These are phyloP conservation scores for Rhytidiadelphus loreus DNA, from an alignment of 225 moss, liverwort and hornwort genomes.

Conservation along the genomic window DNA sequence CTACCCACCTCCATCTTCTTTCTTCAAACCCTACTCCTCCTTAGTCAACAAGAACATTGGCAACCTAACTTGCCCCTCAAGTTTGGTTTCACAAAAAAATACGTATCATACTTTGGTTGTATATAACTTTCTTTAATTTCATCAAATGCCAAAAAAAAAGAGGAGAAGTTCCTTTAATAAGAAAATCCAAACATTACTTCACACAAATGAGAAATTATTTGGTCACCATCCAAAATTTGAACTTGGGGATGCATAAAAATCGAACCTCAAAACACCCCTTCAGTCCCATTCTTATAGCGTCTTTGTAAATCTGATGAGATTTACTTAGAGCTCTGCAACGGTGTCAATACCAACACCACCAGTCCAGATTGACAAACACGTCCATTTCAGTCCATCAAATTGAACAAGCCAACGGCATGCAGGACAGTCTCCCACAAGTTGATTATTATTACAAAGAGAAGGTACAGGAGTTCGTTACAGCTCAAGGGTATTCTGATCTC, in stretches of 20 bases:
- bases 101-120: rapidly evolving
- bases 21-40: too few species aligned
- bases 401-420: background rate
- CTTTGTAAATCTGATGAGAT: background rate
- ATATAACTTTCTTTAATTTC: background rate
- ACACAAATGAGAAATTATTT: background rate
- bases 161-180: background rate
- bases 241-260: background rate
- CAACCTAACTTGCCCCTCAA: rapidly evolving
- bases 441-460: background rate
- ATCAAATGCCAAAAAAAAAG: rapidly evolving
- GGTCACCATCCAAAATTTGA: background rate
- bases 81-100: background rate
- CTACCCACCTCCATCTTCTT: too few species aligned
- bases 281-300: background rate
- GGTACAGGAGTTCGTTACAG: background rate
- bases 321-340: background rate
- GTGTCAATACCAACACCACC: background rate
- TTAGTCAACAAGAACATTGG: background rate
- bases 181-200: background rate
- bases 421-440: background rate
- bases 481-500: background rate
- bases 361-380: background rate
- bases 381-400: background rate
- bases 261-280: too few species aligned